These are phyloP conservation scores for Penicillium crystallinum DNA, from an alignment of 495 filamentous ascomycete genomes.

Conservation along the genomic window DNA sequence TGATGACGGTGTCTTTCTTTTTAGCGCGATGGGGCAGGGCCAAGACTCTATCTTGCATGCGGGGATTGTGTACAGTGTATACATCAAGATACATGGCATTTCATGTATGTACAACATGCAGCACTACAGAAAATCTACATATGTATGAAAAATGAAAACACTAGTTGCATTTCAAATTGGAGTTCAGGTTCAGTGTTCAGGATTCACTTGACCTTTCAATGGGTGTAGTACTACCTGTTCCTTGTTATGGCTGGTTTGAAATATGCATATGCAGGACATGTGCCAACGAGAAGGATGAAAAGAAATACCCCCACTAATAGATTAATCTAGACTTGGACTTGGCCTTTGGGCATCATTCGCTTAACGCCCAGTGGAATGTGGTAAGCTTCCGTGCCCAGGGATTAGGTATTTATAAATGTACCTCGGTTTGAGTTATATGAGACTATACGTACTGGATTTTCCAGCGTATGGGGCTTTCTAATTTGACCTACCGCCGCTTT, in stretches of 20 bases:
- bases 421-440: no score
- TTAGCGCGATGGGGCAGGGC: conserved; percentile 23
- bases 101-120: background rate
- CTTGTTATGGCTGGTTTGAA: background rate
- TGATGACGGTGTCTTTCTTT: conserved; percentile 14
- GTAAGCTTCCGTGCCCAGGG: background rate
- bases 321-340: background rate
- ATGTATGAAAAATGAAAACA: background rate
- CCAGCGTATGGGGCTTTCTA: no score
- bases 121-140: background rate
- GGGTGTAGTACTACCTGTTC: conserved; percentile 1
- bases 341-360: background rate
- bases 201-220: background rate
- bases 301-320: background rate
- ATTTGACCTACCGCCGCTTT: no score
- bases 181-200: background rate
- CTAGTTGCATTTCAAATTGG: background rate
- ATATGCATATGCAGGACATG: conserved; percentile 6
- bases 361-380: background rate
- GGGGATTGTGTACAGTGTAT: conserved; percentile 11
- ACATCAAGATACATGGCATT: background rate
- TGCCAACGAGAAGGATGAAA: background rate
- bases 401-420: background rate
- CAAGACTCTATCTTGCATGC: conserved; percentile 20
- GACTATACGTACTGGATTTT: no score